Evolutionary conservation across 1,284 basidiomycete species (phyloP).

Genomic region (Anthracocystis setariae): DNA sequence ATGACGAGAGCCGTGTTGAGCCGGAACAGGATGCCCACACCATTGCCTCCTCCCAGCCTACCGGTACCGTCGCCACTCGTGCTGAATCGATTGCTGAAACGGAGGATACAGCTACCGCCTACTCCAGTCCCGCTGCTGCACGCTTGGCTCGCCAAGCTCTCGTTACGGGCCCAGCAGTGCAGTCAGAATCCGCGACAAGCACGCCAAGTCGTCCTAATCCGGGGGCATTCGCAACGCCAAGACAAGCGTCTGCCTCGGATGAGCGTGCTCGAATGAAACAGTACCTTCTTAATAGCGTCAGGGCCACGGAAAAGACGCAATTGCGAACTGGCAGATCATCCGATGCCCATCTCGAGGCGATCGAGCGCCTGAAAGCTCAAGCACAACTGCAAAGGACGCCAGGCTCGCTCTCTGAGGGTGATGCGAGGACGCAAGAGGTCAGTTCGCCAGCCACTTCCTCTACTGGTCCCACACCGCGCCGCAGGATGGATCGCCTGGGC

Average conservation of each 20-base stretch:
- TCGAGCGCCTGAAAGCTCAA: conserved; percentile 45
- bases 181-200: conserved; percentile 14
- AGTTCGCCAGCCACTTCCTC: conserved; percentile 23
- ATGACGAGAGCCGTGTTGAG: conserved; percentile 21
- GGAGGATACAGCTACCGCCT: conserved; percentile 41
- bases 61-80: conserved; percentile 12
- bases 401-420: conserved; percentile 25
- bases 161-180: not conserved
- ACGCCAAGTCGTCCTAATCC: conserved; percentile 32
- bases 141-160: conserved; percentile 35
- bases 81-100: conserved; percentile 16
- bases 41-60: conserved; percentile 4
- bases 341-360: conserved; percentile 32
- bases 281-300: conserved; percentile 54
- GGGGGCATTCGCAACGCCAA: conserved; percentile 31
- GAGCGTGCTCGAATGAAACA: conserved; percentile 48
- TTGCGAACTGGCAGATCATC: conserved; percentile 26
- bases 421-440: conserved; percentile 14
- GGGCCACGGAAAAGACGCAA: conserved; percentile 28
- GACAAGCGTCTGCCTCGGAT: conserved; percentile 15
- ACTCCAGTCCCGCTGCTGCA: conserved; percentile 48
- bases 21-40: conserved; percentile 4
- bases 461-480: conserved; percentile 23
- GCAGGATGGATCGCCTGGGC: conserved; percentile 47
- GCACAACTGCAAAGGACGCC: conserved; percentile 33